Conservation (phyloP, 306 rosid species). For the Amphicarpaea edgeworthii region DNA sequence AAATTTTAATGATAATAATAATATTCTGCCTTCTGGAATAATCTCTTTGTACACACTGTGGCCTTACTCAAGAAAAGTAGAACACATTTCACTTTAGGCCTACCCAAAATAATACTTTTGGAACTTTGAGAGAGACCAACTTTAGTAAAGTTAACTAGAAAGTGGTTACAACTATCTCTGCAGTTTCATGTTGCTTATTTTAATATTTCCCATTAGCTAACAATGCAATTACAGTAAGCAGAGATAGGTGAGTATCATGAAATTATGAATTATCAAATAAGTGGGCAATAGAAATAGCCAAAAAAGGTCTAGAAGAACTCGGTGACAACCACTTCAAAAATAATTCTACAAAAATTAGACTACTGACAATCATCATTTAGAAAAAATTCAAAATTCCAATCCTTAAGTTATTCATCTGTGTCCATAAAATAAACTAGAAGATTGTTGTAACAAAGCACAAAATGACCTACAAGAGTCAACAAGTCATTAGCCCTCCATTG, state of each 20-base stretch:
- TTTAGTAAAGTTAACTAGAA: slow-evolving; percentile 26
- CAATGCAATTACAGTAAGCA: slow-evolving; percentile 41
- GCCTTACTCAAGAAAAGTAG: neutral
- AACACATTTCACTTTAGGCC: neutral
- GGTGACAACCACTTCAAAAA: neutral
- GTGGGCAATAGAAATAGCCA: neutral
- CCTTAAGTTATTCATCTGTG: neutral
- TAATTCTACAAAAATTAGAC: neutral
- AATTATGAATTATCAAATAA: neutral
- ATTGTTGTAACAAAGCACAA: neutral
- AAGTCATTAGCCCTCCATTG: neutral
- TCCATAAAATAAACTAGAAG: neutral
- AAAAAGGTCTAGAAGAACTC: neutral
- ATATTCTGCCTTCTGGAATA: neutral
- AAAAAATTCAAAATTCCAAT: neutral
- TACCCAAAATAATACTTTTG: neutral
- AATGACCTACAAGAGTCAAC: neutral
- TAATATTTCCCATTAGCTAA: slow-evolving; percentile 32
- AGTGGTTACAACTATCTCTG: slow-evolving; percentile 45
- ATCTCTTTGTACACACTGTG: neutral
- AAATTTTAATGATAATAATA: neutral
- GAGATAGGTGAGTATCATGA: neutral
- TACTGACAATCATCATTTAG: neutral
- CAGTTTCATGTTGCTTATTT: slow-evolving; percentile 41
- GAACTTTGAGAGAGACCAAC: neutral